Percentiles rank a stretch among this genome's conserved stretches.
phyloP scores from a whole-genome alignment of 768 basidiomycete genomes.

The Xerocomellus amylosporus region DNA sequence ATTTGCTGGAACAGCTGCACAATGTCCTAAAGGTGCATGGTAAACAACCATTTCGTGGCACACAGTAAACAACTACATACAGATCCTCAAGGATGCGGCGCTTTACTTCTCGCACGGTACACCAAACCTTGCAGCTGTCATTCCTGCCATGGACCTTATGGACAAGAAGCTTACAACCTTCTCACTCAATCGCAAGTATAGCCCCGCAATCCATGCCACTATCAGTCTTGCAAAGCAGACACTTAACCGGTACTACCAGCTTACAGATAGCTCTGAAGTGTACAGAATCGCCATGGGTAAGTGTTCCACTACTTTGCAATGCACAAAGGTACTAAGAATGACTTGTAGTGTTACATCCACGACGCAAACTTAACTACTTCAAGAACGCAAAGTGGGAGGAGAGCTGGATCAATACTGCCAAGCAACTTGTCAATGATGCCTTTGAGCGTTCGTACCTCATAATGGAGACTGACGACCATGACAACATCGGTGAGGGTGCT shows the following conservation, averaged over 20 bases:
- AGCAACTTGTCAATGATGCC: background rate
- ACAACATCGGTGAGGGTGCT: background rate
- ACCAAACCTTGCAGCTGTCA: background rate
- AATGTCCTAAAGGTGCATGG: background rate
- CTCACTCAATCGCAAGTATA: background rate
- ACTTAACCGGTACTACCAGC: background rate
- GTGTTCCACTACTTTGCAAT: background rate
- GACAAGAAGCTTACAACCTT: background rate
- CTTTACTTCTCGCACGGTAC: background rate
- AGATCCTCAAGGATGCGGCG: background rate
- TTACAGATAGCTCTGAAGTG: background rate
- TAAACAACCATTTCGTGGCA: too few species aligned
- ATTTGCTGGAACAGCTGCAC: background rate
- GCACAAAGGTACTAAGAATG: too few species aligned
- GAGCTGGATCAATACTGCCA: background rate
- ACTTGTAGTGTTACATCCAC: background rate
- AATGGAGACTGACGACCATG: background rate
- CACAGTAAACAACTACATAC: too few species aligned
- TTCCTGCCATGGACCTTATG: background rate
- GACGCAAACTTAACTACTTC: background rate
- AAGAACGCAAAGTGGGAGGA: background rate
- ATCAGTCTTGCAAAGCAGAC: background rate
- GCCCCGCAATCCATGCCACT: background rate
- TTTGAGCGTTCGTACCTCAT: background rate
- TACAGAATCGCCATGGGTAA: background rate